Percentiles rank a stretch among this genome's conserved stretches.
phyloP scores from a whole-genome alignment of 73 alveolate genomes.

The Tetrahymena malaccensis region DNA sequence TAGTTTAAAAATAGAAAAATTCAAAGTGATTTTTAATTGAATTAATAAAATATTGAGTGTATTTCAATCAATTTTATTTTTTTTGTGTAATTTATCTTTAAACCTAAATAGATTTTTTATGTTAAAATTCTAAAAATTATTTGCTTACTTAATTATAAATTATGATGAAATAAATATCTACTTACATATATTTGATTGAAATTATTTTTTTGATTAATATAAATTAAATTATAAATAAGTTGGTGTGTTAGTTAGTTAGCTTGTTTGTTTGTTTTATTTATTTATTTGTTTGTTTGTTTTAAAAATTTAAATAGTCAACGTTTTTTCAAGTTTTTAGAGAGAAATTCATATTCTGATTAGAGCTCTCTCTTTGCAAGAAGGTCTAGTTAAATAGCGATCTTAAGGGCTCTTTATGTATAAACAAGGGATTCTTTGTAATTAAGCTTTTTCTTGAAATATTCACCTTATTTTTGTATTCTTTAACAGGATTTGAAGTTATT shows the following conservation, averaged over 20 bases:
- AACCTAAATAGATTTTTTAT: too few species aligned
- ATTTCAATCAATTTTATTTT: too few species aligned
- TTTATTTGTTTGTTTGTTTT: neutral
- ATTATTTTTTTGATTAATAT: too few species aligned
- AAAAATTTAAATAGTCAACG: neutral
- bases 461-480: neutral
- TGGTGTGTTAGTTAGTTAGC: neutral
- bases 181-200: too few species aligned
- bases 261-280: too few species aligned
- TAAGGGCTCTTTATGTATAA: neutral
- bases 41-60: too few species aligned
- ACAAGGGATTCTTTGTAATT: neutral
- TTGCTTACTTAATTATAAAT: too few species aligned
- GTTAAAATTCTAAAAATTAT: neutral
- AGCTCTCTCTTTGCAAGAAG: neutral
- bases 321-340: neutral
- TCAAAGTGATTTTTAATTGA: too few species aligned
- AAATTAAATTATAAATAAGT: too few species aligned
- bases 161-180: too few species aligned
- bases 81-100: too few species aligned
- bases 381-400: neutral
- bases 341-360: neutral
- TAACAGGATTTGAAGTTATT: neutral
- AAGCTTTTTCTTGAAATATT: neutral
- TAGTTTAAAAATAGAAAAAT: too few species aligned